Evolutionary conservation across 2,329 filamentous ascomycete species (phyloP), one percentile per base, ranked within the genome.

Genomic region (Sporothrix globosa): DNA sequence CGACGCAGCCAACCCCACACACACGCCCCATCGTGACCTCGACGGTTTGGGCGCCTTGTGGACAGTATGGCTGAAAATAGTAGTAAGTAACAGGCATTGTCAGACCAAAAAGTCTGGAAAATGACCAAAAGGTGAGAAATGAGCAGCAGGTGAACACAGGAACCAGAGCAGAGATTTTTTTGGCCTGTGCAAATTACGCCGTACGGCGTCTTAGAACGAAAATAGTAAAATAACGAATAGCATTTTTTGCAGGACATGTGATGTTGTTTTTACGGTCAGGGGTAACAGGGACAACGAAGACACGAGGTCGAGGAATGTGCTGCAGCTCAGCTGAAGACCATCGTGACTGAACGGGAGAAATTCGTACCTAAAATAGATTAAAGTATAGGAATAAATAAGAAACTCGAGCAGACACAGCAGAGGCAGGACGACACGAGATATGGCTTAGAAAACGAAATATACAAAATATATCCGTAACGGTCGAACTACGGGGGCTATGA

Each of bases 11-110:
- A 46, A 48, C 44, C 61, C 58, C 58, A 69, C 48, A 71, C 48
- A 19, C 60, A 67, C 69, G 21, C 68, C 69, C 69, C 68, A 72
- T 56, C 71, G 71, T 72, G 68, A 70, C 71, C 58, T 68, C 17
- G 39, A 46, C 39, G 56, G 39, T 60, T 60, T 41, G 39, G 58
- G 39, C 58, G 61, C 56, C 48, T 60, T 67, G 52, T 58, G 69
- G 53, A 66, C 44, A 30, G 34, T 3, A 53, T 54, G 39, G 44
- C 46, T 61, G 44, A 60, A 69, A 60, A 60, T 69, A 54, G 67
- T 39, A 46, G 58, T 17, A 63, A 34, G 34, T 13, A 53, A 6
- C 10, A 24, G 24, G 41, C 11, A 39, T 24, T 65, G 58, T 19
- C 48, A 50, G 27, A 19, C 11, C 56, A 21, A 50, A 50, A 65